These are phyloP conservation scores for Alternaria infectoria DNA, from an alignment of 2,329 filamentous ascomycete species.

Conservation along the genomic window DNA sequence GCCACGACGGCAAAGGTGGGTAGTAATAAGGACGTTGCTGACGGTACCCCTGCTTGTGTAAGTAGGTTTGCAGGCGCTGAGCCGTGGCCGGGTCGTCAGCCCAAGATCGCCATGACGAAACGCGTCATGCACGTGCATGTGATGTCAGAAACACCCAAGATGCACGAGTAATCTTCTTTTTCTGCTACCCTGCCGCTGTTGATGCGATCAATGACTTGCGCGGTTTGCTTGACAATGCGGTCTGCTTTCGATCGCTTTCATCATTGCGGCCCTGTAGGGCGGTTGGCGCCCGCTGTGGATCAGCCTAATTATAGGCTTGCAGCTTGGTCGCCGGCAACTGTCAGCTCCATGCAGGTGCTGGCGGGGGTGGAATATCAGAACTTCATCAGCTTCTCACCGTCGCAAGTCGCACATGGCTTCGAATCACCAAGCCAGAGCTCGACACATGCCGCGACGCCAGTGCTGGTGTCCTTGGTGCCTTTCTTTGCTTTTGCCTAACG, in stretches of 20 bases:
- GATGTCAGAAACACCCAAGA: slow-evolving; percentile 24
- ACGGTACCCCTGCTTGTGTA: slow-evolving; percentile 16
- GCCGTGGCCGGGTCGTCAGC: slow-evolving; percentile 16
- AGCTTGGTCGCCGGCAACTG: slow-evolving; percentile 1
- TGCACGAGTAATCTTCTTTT: neutral
- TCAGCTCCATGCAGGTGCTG: slow-evolving; percentile 14
- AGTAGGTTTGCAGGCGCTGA: slow-evolving; percentile 11
- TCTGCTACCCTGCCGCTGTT: neutral
- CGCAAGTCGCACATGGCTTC: neutral
- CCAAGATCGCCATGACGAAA: slow-evolving; percentile 16
- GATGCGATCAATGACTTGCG: neutral
- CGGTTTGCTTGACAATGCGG: neutral
- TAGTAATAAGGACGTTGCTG: slow-evolving; percentile 10
- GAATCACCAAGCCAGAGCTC: neutral
- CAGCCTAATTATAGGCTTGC: slow-evolving; percentile 19
- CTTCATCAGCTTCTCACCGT: neutral
- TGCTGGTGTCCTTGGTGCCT: neutral
- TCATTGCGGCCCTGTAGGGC: neutral
- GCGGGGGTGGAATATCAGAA: slow-evolving; percentile 7
- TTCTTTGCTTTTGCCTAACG: neutral
- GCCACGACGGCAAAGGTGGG: neutral
- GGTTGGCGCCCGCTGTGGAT: slow-evolving; percentile 13
- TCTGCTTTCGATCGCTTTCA: neutral
- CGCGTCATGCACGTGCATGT: slow-evolving; percentile 37
- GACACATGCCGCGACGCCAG: neutral